These are phyloP conservation scores for Suhomyces taliae DNA, from an alignment of 1,139 yeast genomes.

Conservation along the genomic window DNA sequence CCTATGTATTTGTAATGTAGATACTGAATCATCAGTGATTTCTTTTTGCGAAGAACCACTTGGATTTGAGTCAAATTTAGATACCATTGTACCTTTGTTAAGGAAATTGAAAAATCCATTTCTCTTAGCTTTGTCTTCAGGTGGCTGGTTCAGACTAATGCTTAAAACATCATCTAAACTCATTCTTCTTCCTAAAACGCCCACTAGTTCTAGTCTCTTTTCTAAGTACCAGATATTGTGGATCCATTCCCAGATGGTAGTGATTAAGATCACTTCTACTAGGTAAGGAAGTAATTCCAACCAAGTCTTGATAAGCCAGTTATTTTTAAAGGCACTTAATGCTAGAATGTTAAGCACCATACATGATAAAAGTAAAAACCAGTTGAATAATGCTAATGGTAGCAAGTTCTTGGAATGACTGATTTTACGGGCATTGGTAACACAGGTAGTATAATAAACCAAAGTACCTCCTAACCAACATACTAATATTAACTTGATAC, in stretches of 20 bases:
- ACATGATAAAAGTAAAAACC: slow-evolving; percentile 33
- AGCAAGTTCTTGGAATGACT: slow-evolving; percentile 38
- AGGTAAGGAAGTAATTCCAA: slow-evolving; percentile 36
- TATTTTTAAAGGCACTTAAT: slow-evolving; percentile 23
- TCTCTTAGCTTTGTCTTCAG: background rate
- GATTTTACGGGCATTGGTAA: slow-evolving; percentile 33
- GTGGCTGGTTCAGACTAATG: slow-evolving; percentile 7
- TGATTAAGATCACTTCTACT: slow-evolving; percentile 38
- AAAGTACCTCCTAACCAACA: slow-evolving; percentile 29
- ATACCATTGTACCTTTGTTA: background rate
- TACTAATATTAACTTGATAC: slow-evolving; percentile 24
- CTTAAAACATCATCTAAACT: slow-evolving; percentile 36
- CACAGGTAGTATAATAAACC: slow-evolving; percentile 28
- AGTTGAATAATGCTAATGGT: slow-evolving; percentile 43
- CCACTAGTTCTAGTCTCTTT: slow-evolving; percentile 42
- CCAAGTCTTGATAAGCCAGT: slow-evolving; percentile 43
- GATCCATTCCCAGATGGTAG: slow-evolving; percentile 56
- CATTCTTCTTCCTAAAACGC: slow-evolving; percentile 50
- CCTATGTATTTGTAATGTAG: slow-evolving; percentile 4
- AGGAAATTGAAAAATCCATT: background rate
- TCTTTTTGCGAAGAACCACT: slow-evolving; percentile 3
- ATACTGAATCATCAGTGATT: background rate
- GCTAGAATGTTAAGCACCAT: slow-evolving; percentile 31
- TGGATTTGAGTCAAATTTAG: slow-evolving; percentile 1
- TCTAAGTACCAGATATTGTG: slow-evolving; percentile 44